Conservation (phyloP, 78 protist genomes). For the Dictyostelium brefeldianum region DNA sequence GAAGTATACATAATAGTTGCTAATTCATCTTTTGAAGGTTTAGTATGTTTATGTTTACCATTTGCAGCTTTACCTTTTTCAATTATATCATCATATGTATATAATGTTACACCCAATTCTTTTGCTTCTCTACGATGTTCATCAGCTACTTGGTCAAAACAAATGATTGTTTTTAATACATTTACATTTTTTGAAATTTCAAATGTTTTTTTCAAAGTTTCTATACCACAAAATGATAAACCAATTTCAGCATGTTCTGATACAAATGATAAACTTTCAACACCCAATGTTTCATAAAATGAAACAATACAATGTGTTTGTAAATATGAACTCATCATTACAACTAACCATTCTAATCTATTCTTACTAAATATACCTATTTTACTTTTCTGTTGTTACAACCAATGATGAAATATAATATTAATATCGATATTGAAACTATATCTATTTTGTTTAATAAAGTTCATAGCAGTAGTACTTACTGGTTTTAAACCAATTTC, state of each 20-base stretch:
- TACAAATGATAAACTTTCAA: conserved; percentile 77
- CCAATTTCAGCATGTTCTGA: conserved; percentile 67
- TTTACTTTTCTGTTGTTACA: conserved; percentile 46
- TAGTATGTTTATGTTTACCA: conserved; percentile 19
- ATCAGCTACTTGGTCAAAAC: conserved; percentile 47
- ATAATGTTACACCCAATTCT: not conserved
- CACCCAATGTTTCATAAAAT: conserved; percentile 69
- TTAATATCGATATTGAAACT: too few relatives aligned
- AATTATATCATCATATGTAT: conserved; percentile 1
- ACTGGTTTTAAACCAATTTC: conserved; percentile 63
- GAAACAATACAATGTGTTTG: conserved; percentile 38
- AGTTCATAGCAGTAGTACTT: not conserved
- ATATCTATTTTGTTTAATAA: not conserved
- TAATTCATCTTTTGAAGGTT: conserved; percentile 72
- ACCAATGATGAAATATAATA: too few relatives aligned
- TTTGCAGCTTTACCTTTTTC: conserved; percentile 10
- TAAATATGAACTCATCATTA: conserved; percentile 37
- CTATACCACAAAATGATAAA: conserved; percentile 51
- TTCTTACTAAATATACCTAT: conserved; percentile 82
- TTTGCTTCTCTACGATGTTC: not conserved
- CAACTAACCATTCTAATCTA: conserved; percentile 85
- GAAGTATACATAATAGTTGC: conserved; percentile 93
- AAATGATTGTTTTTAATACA: conserved; percentile 24
- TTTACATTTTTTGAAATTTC: conserved; percentile 19
- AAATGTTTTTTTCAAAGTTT: conserved; percentile 31